phyloP scores from a whole-genome alignment of 1,284 basidiomycete species.

The Trametes hirsuta region DNA sequence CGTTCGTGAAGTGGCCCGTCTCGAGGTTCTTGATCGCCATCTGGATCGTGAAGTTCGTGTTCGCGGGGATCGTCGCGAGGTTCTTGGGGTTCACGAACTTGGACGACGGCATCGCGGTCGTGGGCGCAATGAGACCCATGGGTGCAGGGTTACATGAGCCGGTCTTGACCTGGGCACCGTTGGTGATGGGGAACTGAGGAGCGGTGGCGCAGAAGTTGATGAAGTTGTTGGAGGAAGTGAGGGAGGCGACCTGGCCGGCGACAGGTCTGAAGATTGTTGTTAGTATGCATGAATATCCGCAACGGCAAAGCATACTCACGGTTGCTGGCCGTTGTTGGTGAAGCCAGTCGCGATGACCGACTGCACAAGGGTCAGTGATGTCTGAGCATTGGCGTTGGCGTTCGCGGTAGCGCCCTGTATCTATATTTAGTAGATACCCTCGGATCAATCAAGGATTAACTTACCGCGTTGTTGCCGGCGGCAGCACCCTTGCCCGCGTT shows the following conservation, averaged over 20 bases:
- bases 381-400: slow-evolving; percentile 24
- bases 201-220: slow-evolving; percentile 68
- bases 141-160: slow-evolving; percentile 67
- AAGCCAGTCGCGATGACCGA: slow-evolving; percentile 54
- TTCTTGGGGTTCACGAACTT: slow-evolving; percentile 59
- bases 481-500: slow-evolving; percentile 10
- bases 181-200: slow-evolving; percentile 56
- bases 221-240: slow-evolving; percentile 73
- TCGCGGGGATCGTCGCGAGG: slow-evolving; percentile 47
- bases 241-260: slow-evolving; percentile 57
- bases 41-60: slow-evolving; percentile 51
- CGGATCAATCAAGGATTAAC: not conserved
- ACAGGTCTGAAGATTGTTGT: slow-evolving; percentile 31
- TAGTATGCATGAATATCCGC: not conserved
- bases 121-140: slow-evolving; percentile 55
- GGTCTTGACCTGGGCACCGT: slow-evolving; percentile 57
- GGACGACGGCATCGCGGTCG: slow-evolving; percentile 51
- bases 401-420: not conserved
- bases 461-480: not conserved
- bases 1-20: slow-evolving; percentile 59
- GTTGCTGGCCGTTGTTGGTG: slow-evolving; percentile 49
- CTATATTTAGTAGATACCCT: not conserved
- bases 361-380: slow-evolving; percentile 50
- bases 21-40: slow-evolving; percentile 48
- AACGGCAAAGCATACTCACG: not conserved